Base-by-base conservation (phyloP, 78 protist species). In the Protostelium mycophagum region DNA sequence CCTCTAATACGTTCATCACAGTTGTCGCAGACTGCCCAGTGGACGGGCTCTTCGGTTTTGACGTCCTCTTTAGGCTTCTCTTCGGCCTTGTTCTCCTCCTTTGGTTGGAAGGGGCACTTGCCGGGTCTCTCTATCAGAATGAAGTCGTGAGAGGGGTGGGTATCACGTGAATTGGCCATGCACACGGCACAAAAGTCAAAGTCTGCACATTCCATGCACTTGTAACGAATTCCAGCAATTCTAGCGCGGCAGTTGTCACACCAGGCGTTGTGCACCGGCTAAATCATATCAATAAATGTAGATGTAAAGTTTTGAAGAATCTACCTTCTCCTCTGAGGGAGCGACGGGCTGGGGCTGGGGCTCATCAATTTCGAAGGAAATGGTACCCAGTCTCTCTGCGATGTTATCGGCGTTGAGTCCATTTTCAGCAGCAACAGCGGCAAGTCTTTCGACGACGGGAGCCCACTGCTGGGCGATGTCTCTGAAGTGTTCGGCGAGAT, bases 151-250 rank as follows among this genome's bases (percentile, higher is more conserved):
- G 73, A 5, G 16, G 5, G 31, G 73, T 51, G 73, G 73, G 16
- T 5, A 16, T 51, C 73, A 51, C 73, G 73, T 5, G 5, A 25
- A 16, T 5, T 51, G 73, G 5, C 16, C 73, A 51, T 5, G 83
- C 96, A 93, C 0, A 0, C 36, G 38, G 88, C 91, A 37, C 96
- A 93, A 16, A 93, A 34, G 35, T 93, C 96, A 85, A 88, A 93
- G 88, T 93, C 86, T 73, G 93, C 93, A 84, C 96, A 93, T 16
- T 63, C 85, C 0, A 90, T 86, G 63, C 96, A 93, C 84, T 93
- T 93, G 85, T 86, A 93, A 73, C 96, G 86, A 36, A 37, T 90
- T 5, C 96, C 96, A 37, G 90, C 83, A 37, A 93, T 93, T 83
- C 90, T 93, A 83, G 89, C 35, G 86, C 51, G 38, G 90, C 96